These are phyloP conservation scores for Rhynchospora tenuis DNA, from an alignment of 176 grass and related monocot species.

Conservation along the genomic window DNA sequence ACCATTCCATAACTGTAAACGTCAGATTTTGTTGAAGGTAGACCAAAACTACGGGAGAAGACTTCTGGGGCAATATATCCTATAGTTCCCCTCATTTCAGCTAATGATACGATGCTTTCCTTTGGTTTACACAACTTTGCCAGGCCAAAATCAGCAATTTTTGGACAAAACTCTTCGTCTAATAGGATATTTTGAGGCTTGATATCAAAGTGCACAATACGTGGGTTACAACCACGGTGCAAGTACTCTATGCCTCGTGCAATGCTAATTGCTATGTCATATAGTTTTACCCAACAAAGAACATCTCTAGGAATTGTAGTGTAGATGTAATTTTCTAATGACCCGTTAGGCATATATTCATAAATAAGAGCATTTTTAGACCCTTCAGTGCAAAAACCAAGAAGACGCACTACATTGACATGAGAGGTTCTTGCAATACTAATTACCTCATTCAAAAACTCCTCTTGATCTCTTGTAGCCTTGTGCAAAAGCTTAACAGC, in stretches of 20 bases:
- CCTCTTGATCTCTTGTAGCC: conserved; percentile 26
- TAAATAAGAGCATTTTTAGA: conserved; percentile 46
- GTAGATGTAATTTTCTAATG: conserved; percentile 44
- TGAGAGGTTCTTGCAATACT: conserved; percentile 43
- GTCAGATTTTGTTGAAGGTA: conserved; percentile 38
- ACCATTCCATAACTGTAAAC: conserved; percentile 49
- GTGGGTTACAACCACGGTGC: conserved; percentile 32
- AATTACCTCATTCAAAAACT: conserved; percentile 34
- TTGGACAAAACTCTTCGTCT: conserved; percentile 39
- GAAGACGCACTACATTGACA: conserved; percentile 40
- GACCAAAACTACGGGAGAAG: conserved; percentile 34
- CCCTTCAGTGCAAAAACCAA: conserved; percentile 41
- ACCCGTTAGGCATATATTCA: conserved; percentile 54
- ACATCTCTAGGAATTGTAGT: conserved; percentile 20
- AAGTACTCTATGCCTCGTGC: conserved; percentile 49
- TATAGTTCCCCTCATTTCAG: conserved; percentile 41
- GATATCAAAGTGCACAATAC: conserved; percentile 53
- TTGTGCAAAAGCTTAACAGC: conserved; percentile 47
- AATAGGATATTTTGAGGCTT: conserved; percentile 51
- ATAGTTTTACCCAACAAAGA: conserved; percentile 38
- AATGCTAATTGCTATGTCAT: conserved; percentile 32
- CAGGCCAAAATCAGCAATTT: conserved; percentile 49
- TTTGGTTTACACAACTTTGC: conserved; percentile 46
- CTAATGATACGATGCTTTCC: conserved; percentile 40
- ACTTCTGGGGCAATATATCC: conserved; percentile 51